Base-by-base conservation (phyloP, 306 rosid species). In the Macrotyloma uniflorum region DNA sequence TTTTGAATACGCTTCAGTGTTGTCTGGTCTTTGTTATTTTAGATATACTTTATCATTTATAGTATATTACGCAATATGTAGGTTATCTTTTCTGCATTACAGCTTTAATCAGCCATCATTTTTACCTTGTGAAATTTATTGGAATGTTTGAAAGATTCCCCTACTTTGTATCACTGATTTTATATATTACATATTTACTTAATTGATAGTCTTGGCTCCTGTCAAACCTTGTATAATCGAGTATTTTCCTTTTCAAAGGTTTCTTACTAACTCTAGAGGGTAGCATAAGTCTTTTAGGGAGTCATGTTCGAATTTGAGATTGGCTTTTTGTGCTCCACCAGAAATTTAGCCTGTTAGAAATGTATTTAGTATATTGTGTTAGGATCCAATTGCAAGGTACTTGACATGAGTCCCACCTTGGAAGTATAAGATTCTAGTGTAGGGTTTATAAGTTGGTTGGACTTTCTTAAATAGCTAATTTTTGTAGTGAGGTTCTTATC, bases 41-140 rank as follows among this genome's bases (percentile, higher is more conserved):
- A 36, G 33, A 8, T 73, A 53, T 72, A 18, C 5, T 50, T 64
- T 53, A 46, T 53, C 9, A 15, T 38, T 62, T 63, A 35, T 35
- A 35, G 6, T 35, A 35, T 36, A 80, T 40, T 9, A 7, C 7
- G 63, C 22, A 30, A n/a, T 67, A 78, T 67, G 49, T 22, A 57
- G 36, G 54, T 57, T 58, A 13, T 33, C 7, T 33, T 63, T 32
- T 62, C 43, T 63, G 46, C 46, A 63, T n/a, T 63, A 9, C 47
- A 35, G 45, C 47, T n/a, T 7, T 13, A 13, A 5, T 14, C 67
- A 15, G 12, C 22, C 42, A 26, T 22, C 65, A 36, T 10, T 2
- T 50, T 76, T 76, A 54, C 80, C 35, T 7, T 5, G 28, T 75
- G 51, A 8, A 49, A 63, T 63, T 46, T 63, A 32, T 46, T 45